Evolutionary conservation across 805 yeast species (phyloP).

Genomic region (Saccharomycopsis oosterbeekiorum): DNA sequence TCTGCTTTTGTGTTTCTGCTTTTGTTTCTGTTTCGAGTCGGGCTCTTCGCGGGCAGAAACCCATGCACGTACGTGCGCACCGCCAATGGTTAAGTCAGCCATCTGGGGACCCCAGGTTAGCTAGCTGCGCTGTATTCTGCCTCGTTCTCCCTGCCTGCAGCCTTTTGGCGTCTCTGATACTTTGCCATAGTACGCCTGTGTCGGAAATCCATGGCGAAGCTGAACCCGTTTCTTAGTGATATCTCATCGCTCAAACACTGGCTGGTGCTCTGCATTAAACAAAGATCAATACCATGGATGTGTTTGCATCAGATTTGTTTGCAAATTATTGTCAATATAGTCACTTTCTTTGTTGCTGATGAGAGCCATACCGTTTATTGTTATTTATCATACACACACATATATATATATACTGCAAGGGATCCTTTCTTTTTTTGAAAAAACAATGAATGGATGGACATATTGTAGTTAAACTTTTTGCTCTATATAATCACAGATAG

Average conservation of each 20-base stretch:
- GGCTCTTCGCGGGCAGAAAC: no score
- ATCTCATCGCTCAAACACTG: neutral
- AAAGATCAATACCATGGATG: neutral
- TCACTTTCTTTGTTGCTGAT: no score
- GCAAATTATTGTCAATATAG: neutral
- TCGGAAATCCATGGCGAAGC: neutral
- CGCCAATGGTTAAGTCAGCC: no score
- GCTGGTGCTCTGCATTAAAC: neutral
- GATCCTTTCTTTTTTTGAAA: neutral
- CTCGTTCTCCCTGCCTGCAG: no score
- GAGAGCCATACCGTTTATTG: neutral
- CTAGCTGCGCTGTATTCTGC: no score
- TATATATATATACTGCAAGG: neutral
- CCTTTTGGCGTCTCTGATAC: no score
- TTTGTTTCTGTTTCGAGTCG: no score
- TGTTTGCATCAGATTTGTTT: constrained; percentile 1
- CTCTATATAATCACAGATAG: neutral
- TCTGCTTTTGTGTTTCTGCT: no score
- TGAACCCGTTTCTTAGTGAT: neutral
- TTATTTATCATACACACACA: neutral
- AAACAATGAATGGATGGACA: no score
- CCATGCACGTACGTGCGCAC: no score
- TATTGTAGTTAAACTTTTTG: no score
- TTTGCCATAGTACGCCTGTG: neutral
- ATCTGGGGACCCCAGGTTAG: no score